Evolutionary conservation across 495 filamentous ascomycete species (phyloP).

Genomic region (Neurospora sp.): DNA sequence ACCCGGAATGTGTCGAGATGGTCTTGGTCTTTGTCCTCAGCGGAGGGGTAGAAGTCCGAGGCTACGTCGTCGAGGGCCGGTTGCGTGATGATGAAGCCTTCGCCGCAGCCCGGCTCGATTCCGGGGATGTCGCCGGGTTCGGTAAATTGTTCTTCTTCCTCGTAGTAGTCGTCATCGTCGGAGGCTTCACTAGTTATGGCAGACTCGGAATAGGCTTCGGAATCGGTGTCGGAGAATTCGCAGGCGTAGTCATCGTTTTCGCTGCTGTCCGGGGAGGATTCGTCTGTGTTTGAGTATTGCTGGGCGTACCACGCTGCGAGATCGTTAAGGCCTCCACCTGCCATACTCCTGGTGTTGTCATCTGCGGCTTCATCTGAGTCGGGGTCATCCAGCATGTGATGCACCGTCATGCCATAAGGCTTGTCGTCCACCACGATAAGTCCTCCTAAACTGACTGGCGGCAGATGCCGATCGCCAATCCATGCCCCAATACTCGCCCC

Average conservation of each 20-base stretch:
- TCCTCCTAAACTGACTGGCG: slow-evolving; percentile 83
- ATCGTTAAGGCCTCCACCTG: slow-evolving; percentile 10
- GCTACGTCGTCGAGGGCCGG: slow-evolving; percentile 79
- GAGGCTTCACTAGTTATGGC: slow-evolving; percentile 36
- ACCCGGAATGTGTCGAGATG: slow-evolving; percentile 61
- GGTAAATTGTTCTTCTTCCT: slow-evolving; percentile 30
- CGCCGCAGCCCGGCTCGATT: slow-evolving; percentile 61
- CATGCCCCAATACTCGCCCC: slow-evolving; percentile 92
- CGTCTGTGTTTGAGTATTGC: slow-evolving; percentile 17
- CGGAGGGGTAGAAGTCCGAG: slow-evolving; percentile 60
- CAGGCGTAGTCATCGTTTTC: slow-evolving; percentile 31
- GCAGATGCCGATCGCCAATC: slow-evolving; percentile 70
- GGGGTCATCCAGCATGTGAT: slow-evolving; percentile 86
- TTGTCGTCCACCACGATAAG: slow-evolving; percentile 73
- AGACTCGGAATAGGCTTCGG: slow-evolving; percentile 34
- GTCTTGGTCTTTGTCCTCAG: slow-evolving; percentile 48
- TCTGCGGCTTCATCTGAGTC: slow-evolving; percentile 43
- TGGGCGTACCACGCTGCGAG: slow-evolving; percentile 24
- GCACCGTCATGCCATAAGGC: slow-evolving; percentile 86
- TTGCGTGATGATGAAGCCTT: slow-evolving; percentile 67
- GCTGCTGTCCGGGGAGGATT: slow-evolving; percentile 29
- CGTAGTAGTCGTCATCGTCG: slow-evolving; percentile 27
- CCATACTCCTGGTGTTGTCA: slow-evolving; percentile 16
- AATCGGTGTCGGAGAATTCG: slow-evolving; percentile 48
- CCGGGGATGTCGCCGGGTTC: slow-evolving; percentile 81